A percentile compares a stretch with the other conserved stretches of the same genome.
Evolutionary conservation across 768 basidiomycete genomes (phyloP).

Genomic region (Terana coerulea): DNA sequence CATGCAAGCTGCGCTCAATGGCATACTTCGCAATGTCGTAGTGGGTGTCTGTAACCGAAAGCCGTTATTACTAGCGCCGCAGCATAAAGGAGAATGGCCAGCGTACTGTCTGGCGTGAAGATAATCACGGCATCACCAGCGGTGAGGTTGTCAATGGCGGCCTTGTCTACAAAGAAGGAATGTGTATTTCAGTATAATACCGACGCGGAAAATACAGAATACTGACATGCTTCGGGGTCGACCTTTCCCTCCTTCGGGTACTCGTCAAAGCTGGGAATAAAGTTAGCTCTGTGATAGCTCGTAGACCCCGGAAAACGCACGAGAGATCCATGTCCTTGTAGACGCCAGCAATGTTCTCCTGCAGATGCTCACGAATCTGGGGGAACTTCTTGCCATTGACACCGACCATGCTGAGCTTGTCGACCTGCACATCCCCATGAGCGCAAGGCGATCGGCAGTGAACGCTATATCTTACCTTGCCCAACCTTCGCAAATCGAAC

Average conservation of each 20-base stretch:
- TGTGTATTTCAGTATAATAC: neutral
- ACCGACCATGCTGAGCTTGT: constrained; percentile 81
- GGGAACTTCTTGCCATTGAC: constrained; percentile 88
- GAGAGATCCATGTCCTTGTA: constrained; percentile 87
- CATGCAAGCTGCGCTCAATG: constrained; percentile 80
- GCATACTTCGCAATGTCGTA: constrained; percentile 83
- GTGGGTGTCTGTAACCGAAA: constrained; percentile 62
- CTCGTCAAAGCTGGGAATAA: constrained; percentile 58
- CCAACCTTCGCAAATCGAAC: constrained; percentile 83
- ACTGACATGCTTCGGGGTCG: constrained; percentile 81
- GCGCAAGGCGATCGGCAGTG: neutral
- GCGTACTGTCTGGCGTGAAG: constrained; percentile 87
- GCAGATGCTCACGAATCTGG: constrained; percentile 74
- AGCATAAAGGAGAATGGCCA: neutral
- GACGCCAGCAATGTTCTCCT: constrained; percentile 74
- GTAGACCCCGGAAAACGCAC: constrained; percentile 37
- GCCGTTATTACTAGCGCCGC: neutral
- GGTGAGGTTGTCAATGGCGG: constrained; percentile 70
- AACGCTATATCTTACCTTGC: constrained; percentile 48
- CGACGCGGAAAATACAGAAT: neutral
- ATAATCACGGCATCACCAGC: constrained; percentile 89
- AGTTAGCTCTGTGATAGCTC: neutral
- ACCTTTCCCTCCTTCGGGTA: constrained; percentile 69
- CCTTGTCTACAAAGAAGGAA: constrained; percentile 56
- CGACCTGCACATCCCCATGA: constrained; percentile 42